Conservation (phyloP, 345 rosid genomes). For the Xanthoceras sorbifolium region DNA sequence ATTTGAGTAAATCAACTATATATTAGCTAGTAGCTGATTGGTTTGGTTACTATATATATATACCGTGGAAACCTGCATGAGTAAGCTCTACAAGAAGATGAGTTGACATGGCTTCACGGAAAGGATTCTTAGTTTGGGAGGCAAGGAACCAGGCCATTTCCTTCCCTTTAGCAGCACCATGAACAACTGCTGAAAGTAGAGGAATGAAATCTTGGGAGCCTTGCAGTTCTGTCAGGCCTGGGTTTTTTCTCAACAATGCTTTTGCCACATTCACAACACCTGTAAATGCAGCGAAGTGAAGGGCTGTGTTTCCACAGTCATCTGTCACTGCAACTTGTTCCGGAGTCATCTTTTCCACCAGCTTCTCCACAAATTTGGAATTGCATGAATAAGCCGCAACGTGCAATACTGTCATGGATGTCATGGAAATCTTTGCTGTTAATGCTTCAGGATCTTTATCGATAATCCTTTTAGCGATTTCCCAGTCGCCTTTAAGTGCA, state of each 20-base stretch:
- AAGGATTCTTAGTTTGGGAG: neutral
- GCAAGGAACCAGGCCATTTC: slow-evolving; percentile 13
- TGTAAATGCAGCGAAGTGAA: no score
- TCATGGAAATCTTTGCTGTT: neutral
- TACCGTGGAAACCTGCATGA: slow-evolving; percentile 5
- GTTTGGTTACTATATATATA: no score
- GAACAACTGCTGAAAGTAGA: no score
- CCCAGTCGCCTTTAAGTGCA: no score
- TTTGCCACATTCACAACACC: no score
- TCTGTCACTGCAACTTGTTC: neutral
- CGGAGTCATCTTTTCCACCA: neutral
- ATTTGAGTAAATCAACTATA: no score
- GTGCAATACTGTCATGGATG: slow-evolving; percentile 10
- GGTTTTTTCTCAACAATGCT: no score
- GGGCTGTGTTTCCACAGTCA: no score
- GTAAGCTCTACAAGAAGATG: neutral
- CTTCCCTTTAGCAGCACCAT: neutral
- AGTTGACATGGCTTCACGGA: no score
- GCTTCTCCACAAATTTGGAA: neutral
- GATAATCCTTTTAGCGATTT: no score
- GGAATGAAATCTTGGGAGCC: neutral
- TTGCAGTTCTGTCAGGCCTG: neutral
- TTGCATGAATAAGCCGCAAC: neutral
- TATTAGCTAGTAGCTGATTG: no score
- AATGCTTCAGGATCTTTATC: neutral